Percentiles rank a stretch among this genome's conserved stretches.
Conservation (phyloP, 2,329 filamentous ascomycete genomes). For the Didymella arachidicola region DNA sequence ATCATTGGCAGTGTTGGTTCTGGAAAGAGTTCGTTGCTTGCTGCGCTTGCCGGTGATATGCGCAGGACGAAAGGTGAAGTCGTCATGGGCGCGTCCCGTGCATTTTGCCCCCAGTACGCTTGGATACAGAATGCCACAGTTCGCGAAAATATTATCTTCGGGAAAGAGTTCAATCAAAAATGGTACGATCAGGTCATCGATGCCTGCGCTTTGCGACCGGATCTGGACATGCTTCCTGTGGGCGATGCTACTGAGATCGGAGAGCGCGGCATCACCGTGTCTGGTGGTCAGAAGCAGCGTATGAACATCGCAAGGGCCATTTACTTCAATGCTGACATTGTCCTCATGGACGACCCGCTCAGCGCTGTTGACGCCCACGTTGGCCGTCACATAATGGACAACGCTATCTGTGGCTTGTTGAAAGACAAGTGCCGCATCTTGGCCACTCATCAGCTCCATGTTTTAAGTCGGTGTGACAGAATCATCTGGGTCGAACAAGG, state of each 20-base stretch:
- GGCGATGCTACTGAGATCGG: slow-evolving; percentile 93
- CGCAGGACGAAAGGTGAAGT: slow-evolving; percentile 78
- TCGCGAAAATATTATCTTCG: slow-evolving; percentile 89
- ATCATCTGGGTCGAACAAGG: slow-evolving; percentile 94
- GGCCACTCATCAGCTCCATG: slow-evolving; percentile 94
- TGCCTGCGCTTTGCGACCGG: slow-evolving; percentile 83
- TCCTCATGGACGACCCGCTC: slow-evolving; percentile 70
- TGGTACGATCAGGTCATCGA: slow-evolving; percentile 89
- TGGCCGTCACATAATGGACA: slow-evolving; percentile 81
- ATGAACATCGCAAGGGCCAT: slow-evolving; percentile 88
- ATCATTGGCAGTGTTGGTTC: slow-evolving; percentile 91
- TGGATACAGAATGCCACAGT: slow-evolving; percentile 96
- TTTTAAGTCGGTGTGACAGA: slow-evolving; percentile 86
- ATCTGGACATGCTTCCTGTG: slow-evolving; percentile 91
- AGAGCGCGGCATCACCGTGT: slow-evolving; percentile 93
- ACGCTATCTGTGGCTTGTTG: slow-evolving; percentile 88
- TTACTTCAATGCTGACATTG: slow-evolving; percentile 69
- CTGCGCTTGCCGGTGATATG: slow-evolving; percentile 93
- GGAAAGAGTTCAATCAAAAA: slow-evolving; percentile 71
- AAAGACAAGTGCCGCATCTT: slow-evolving; percentile 89
- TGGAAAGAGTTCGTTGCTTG: slow-evolving; percentile 88
- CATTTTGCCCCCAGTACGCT: slow-evolving; percentile 94
- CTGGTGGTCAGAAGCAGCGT: slow-evolving; percentile 93
- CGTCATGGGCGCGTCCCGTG: slow-evolving; percentile 77
- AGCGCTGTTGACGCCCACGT: slow-evolving; percentile 67